Evolutionary conservation across 306 rosid genomes (phyloP), one percentile per base, ranked within the genome.

Genomic region (Argentina anserina): DNA sequence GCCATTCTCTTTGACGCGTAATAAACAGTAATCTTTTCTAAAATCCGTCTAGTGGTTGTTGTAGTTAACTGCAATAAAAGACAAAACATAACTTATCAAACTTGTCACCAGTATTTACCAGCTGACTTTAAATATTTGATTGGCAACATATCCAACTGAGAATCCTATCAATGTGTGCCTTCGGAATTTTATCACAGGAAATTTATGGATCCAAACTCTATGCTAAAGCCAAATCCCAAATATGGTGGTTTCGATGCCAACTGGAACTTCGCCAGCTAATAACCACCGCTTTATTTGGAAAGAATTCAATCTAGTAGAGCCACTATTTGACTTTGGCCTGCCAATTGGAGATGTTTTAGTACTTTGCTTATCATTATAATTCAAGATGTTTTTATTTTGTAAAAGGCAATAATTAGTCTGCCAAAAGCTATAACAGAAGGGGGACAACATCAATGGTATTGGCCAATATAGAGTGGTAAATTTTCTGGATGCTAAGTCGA

Each of bases 11-110:
- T 83, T 28, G 98, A 85, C 79, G 74, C 79, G 77, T 89, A 68
- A 83, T 77, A 90, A 40, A 91, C 84, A 74, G 79, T 14, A 53
- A 91, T 58, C 83, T 95, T 86, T 83, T 94, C 98, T 75, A 94
- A 79, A 81, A 94, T 47, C 40, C 96, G 84, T 75, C 88, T 82
- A 10, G 97, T 94, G 23, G 98, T 94, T 61, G 84, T 84, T 26
- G 89, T 83, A 25, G 95, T 84, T 26, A 88, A 82, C 97, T 94
- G 77, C 53, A 23, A 81, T 71, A 69, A 25, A 79, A 21, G 46
- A n/a, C 73, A 80, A 70, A 75, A 70, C 63, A 21, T 61, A 80
- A 75, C 60, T 77, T 34, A 31, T 47, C 12, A 71, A 56, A 66
- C 47, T 65, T 40, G 62, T 43, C 23, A 34, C 28, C 37, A 14